phyloP scores from a whole-genome alignment of 2,329 filamentous ascomycete genomes.

The Zymoseptoria ardabiliae region DNA sequence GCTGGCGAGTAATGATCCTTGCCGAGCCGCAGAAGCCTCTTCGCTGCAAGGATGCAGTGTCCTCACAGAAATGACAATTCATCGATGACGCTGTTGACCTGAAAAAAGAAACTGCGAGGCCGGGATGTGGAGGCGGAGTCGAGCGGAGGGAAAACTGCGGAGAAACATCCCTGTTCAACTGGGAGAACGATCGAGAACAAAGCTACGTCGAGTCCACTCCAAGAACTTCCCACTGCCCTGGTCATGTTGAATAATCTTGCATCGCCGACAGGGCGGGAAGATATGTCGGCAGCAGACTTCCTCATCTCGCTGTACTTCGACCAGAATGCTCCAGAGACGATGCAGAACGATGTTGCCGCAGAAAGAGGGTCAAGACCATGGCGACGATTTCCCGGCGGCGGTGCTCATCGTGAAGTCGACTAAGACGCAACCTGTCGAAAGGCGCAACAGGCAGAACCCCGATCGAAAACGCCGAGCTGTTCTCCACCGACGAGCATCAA shows the following conservation, averaged over 20 bases:
- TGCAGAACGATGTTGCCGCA: no score
- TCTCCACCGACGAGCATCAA: background rate
- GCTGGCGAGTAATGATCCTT: background rate
- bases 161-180: background rate
- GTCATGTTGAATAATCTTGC: background rate
- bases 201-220: background rate
- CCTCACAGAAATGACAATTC: background rate
- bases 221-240: background rate
- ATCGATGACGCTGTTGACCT: background rate
- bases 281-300: no score
- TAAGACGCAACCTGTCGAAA: no score
- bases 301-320: no score
- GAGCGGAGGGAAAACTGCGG: background rate
- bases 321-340: no score
- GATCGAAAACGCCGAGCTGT: no score
- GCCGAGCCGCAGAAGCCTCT: background rate
- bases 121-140: constrained; percentile 5
- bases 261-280: background rate
- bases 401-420: no score
- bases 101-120: background rate
- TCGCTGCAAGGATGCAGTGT: background rate
- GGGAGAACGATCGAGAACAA: background rate
- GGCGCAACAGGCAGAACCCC: no score
- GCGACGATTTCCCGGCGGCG: no score
- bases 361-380: no score